These are phyloP conservation scores for Rhododendron mucronatum DNA, from an alignment of 148 eudicot species.

Conservation along the genomic window DNA sequence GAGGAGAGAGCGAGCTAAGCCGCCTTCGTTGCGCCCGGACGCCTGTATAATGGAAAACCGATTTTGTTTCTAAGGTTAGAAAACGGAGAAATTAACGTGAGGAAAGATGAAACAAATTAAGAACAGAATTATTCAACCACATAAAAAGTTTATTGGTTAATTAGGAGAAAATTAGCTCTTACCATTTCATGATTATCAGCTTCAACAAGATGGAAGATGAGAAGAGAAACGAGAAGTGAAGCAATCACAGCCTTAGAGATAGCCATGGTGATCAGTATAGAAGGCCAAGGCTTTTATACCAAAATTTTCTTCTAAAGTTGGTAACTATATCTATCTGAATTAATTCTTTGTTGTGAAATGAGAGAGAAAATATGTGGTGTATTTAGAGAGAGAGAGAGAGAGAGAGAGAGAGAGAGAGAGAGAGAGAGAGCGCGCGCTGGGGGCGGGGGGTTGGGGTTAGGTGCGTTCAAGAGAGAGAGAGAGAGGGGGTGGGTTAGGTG, in stretches of 20 bases:
- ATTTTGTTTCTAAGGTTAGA: neutral
- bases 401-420: neutral
- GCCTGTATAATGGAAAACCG: neutral
- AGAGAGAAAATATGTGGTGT: neutral
- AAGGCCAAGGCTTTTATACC: neutral
- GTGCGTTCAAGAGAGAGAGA: neutral
- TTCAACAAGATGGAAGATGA: slow-evolving; percentile 15
- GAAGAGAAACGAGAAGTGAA: slow-evolving; percentile 22
- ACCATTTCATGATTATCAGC: slow-evolving; percentile 12
- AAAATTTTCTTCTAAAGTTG: too few species aligned
- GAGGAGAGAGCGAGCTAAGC: neutral
- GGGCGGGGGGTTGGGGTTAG: too few species aligned
- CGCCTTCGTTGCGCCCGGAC: neutral
- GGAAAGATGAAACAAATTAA: neutral
- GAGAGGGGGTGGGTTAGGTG: neutral
- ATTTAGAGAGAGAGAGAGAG: neutral
- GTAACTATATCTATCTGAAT: neutral
- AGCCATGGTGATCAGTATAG: slow-evolving; percentile 1
- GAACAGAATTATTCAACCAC: neutral
- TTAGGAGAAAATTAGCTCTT: neutral
- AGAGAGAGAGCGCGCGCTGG: too few species aligned
- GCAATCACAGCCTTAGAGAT: slow-evolving; percentile 19
- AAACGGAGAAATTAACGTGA: neutral
- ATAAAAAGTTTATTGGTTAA: too few species aligned
- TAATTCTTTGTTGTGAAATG: neutral